Evolutionary conservation across 495 filamentous ascomycete species (phyloP).

Genomic region (Bacidia gigantensis): DNA sequence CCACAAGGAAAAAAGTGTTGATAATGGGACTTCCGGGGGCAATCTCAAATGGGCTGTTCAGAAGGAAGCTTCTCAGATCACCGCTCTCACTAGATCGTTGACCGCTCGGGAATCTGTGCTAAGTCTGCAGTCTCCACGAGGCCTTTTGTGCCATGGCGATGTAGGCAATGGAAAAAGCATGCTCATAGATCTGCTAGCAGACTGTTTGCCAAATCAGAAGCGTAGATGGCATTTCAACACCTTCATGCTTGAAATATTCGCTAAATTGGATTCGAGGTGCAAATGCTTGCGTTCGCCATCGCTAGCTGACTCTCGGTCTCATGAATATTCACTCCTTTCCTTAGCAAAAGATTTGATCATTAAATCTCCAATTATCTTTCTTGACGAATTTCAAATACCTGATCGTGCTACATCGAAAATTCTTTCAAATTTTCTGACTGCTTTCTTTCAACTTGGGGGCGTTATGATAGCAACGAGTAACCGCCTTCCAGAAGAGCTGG

Average conservation of each 20-base stretch:
- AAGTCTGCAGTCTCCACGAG: constrained; percentile 45
- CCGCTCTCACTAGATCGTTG: constrained; percentile 45
- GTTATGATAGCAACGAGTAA: constrained; percentile 61
- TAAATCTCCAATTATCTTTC: constrained; percentile 53
- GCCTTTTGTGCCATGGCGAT: constrained; percentile 54
- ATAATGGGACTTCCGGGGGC: neutral
- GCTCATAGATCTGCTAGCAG: constrained; percentile 55
- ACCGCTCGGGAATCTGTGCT: constrained; percentile 50
- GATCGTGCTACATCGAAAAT: constrained; percentile 57
- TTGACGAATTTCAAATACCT: constrained; percentile 64
- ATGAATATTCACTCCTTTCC: constrained; percentile 50
- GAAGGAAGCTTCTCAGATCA: constrained; percentile 31
- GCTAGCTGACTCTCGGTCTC: constrained; percentile 15
- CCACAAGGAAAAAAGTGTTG: constrained; percentile 1
- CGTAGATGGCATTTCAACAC: constrained; percentile 61
- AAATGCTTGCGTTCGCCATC: constrained; percentile 21
- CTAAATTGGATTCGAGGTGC: constrained; percentile 45
- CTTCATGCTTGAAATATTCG: constrained; percentile 57
- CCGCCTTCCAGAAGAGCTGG: constrained; percentile 59
- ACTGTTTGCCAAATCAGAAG: constrained; percentile 53
- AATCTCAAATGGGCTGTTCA: constrained; percentile 4
- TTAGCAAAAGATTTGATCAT: constrained; percentile 53
- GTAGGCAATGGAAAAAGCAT: constrained; percentile 62
- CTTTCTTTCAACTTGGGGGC: constrained; percentile 60
- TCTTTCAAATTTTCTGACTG: constrained; percentile 53